A percentile compares a stretch with the other conserved stretches of the same genome.
These are phyloP conservation scores for cucumber (Cucumis sativus) DNA, from an alignment of 306 rosid species.

Conservation along the genomic window Cucumber_9930_V3 NC_026657.2:36480001-36480500, in stretches of 20 bases:
- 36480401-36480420: conserved; percentile 39
- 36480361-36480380: conserved; percentile 28
- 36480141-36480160: conserved; percentile 67
- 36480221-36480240: conserved; percentile 36
- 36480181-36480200: conserved; percentile 67
- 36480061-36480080: conserved; percentile 96
- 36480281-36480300: conserved; percentile 26
- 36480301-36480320: conserved; percentile 31
- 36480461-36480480: conserved; percentile 36
- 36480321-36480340: conserved; percentile 33
- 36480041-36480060: conserved; percentile 65
- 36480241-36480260: conserved; percentile 38
- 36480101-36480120: conserved; percentile 95
- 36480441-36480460: conserved; percentile 35
- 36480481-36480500: conserved; percentile 43
- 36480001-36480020: conserved; percentile 84
- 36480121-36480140: conserved; percentile 93
- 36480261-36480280: conserved; percentile 29
- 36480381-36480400: conserved; percentile 37
- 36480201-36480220: conserved; percentile 46
- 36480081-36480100: conserved; percentile 74
- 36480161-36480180: conserved; percentile 80
- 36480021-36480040: conserved; percentile 71
- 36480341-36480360: conserved; percentile 34
- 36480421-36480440: conserved; percentile 41